These are phyloP conservation scores for Sambucus nigra DNA, from an alignment of 129 eudicot species.

Conservation along the genomic window DNA sequence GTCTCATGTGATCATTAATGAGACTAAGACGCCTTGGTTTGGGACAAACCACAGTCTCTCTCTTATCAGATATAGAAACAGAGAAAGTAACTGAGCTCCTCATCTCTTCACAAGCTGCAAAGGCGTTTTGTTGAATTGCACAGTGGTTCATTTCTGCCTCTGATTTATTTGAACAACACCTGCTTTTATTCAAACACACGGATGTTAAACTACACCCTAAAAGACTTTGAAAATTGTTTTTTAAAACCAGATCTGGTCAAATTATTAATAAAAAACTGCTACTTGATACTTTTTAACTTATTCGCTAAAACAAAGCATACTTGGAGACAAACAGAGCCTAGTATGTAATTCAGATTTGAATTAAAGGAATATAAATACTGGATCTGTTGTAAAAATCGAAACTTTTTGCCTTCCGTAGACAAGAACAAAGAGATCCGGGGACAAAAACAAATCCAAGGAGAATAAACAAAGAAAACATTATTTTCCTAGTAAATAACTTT, in stretches of 20 bases:
- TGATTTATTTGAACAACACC: constrained; percentile 1
- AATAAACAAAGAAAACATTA: not conserved
- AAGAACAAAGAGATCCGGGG: not conserved
- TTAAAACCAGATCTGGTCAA: constrained; percentile 20
- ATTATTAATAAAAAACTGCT: not conserved
- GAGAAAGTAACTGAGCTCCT: constrained; percentile 41
- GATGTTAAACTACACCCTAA: not conserved
- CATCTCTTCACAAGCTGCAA: constrained; percentile 59
- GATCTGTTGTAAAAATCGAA: not conserved
- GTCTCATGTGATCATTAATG: constrained; percentile 37
- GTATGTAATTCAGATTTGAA: not conserved
- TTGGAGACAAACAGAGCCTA: not conserved
- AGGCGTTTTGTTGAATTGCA: constrained; percentile 52
- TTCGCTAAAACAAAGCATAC: not conserved
- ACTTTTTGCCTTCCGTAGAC: not conserved
- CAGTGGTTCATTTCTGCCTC: constrained; percentile 43
- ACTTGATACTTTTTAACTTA: constrained; percentile 12
- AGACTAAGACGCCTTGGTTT: constrained; percentile 64
- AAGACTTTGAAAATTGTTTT: not conserved
- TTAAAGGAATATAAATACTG: not conserved
- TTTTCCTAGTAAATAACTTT: not conserved
- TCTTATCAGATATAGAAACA: constrained; percentile 27
- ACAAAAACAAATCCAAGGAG: not conserved
- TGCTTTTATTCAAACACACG: constrained; percentile 10
- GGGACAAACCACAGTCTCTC: constrained; percentile 73